Base-by-base conservation (phyloP, 2,329 filamentous ascomycete species). In the Aspergillus neotritici region DNA sequence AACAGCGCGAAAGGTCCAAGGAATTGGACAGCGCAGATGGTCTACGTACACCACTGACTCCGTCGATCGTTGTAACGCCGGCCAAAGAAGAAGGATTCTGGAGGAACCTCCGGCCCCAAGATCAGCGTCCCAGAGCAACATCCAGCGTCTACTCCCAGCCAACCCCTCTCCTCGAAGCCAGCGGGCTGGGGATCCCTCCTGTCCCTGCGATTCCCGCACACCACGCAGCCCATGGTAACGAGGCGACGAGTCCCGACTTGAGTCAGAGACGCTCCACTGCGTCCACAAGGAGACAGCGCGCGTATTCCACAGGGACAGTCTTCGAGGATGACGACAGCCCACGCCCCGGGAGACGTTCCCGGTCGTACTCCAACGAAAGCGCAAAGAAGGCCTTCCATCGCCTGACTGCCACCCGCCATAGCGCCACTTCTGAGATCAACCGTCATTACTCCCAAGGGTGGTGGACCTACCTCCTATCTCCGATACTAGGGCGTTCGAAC, bases 401-500 rank as follows among this genome's bases (percentile, higher is more conserved):
- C 6, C 53, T 61, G 11, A 64, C 59, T 25, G 31, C 30, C 4
- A 35, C 34, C 16, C 55, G 53, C 7, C 50, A 62, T 4, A 66
- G 61, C 31, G 56, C 68, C 14, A 66, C 66, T 38, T 65, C 65
- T 4, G 52, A 66, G 15, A 46, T 57, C 4, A 64, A 57, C 32
- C 60, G 66, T 36, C 71, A 62, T 25, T 57, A 65, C 17, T 74
- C 72, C 0, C 68, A 73, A 44, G 72, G 72, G 13, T 75, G 72
- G 72, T 75, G 72, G 72, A 74, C 66, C 21, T 63, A 68, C 35
- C 57, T 74, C 15, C 62, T 72, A 2, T 72, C 71, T 1, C 72
- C 72, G 1, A 55, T 73, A 5, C 47, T 73, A 16, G 60, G 63
- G 25, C 61, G 65, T 31, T 66, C 63, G 16, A 64, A 57, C 43